Conservation (phyloP, 2,329 filamentous ascomycete genomes). For the Talaromyces rugulosus region DNA sequence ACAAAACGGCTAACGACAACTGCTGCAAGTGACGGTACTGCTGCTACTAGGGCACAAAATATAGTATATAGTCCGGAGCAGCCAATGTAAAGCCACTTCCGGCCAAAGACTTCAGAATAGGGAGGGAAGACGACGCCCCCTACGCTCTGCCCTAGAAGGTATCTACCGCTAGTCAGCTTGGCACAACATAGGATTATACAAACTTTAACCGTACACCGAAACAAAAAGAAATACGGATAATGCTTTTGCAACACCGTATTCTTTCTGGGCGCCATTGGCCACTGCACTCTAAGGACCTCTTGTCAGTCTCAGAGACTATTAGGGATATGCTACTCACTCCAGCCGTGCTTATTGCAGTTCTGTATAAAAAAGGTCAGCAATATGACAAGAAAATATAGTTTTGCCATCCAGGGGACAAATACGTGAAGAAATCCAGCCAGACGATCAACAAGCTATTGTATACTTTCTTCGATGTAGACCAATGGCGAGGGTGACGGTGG, state of each 20-base stretch:
- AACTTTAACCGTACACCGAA: constrained; percentile 17
- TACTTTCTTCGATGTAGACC: constrained; percentile 22
- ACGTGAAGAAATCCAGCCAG: constrained; percentile 31
- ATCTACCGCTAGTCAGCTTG: constrained; percentile 17
- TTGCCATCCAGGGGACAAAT: constrained; percentile 5
- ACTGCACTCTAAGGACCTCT: constrained; percentile 22
- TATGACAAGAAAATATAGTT: not conserved
- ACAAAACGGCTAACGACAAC: constrained; percentile 41
- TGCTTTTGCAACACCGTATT: constrained; percentile 23
- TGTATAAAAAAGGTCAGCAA: constrained; percentile 15
- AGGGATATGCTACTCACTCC: constrained; percentile 22
- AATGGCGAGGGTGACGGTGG: constrained; percentile 29
- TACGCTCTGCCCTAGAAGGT: constrained; percentile 29
- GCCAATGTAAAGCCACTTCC: constrained; percentile 31
- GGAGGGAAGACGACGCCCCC: constrained; percentile 34
- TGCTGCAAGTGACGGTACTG: constrained; percentile 31
- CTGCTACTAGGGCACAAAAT: constrained; percentile 36
- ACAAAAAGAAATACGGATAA: constrained; percentile 30
- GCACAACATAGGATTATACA: not conserved
- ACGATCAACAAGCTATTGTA: constrained; percentile 27
- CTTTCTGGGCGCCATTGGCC: constrained; percentile 22
- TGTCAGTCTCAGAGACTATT: not conserved
- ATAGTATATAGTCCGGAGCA: constrained; percentile 26
- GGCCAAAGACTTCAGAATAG: constrained; percentile 36
- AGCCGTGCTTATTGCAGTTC: constrained; percentile 32